Evolutionary conservation across 2,329 filamentous ascomycete species (phyloP).

Genomic region (Aspergillus sp.): DNA sequence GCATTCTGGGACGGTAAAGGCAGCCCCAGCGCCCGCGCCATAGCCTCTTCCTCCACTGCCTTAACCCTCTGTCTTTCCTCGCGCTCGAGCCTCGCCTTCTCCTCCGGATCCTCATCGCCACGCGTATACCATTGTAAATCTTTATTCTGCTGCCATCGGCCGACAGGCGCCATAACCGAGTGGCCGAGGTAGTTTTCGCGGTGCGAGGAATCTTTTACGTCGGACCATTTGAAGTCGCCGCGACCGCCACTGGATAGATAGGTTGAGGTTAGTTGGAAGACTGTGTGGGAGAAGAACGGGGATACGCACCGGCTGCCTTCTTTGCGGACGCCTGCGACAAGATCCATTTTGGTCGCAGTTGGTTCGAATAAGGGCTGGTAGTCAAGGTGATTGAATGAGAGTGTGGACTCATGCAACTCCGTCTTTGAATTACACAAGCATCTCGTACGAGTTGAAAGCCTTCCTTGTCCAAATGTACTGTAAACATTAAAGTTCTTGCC

Average conservation of each 20-base stretch:
- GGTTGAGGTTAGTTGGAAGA: slow-evolving; percentile 5
- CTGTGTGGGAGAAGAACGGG: slow-evolving; percentile 12
- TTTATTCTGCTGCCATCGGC: slow-evolving; percentile 84
- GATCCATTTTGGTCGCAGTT: slow-evolving; percentile 69
- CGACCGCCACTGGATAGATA: slow-evolving; percentile 68
- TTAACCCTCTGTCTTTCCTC: slow-evolving; percentile 81
- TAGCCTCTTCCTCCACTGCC: slow-evolving; percentile 89
- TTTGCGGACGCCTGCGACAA: slow-evolving; percentile 90
- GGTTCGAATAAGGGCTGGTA: too few relatives aligned
- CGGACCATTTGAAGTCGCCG: slow-evolving; percentile 95
- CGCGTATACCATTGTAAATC: slow-evolving; percentile 70
- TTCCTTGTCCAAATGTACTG: too few relatives aligned
- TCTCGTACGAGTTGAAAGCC: too few relatives aligned
- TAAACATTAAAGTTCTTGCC: too few relatives aligned
- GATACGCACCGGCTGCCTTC: slow-evolving; percentile 70
- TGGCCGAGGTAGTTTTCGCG: slow-evolving; percentile 92
- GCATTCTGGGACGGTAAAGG: slow-evolving; percentile 71
- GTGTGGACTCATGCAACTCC: too few relatives aligned
- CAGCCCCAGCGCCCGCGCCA: slow-evolving; percentile 80
- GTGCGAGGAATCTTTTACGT: slow-evolving; percentile 83
- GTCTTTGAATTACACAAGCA: too few relatives aligned
- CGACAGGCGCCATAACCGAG: slow-evolving; percentile 88
- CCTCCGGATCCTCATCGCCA: slow-evolving; percentile 56
- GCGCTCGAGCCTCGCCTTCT: slow-evolving; percentile 60
- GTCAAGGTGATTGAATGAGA: too few relatives aligned